Evolutionary conservation across 164 flowering plant genomes (phyloP), one percentile per base, ranked within the genome.

Genomic region (Paratinospora sagittata): DNA sequence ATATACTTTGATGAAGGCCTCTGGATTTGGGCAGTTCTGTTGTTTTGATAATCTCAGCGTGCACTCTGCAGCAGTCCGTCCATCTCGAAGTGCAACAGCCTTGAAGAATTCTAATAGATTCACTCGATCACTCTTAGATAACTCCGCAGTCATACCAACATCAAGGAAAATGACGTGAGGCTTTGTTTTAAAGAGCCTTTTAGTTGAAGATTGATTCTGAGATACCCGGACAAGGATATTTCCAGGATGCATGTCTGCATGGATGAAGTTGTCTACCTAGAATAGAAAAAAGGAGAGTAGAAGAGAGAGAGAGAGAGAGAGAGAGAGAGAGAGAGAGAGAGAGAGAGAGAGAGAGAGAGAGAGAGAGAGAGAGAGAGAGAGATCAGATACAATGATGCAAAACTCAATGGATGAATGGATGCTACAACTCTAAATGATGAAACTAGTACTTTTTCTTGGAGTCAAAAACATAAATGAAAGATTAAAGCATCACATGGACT

Each of bases 161-260:
- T 89, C 93, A 68, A 89, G 84, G 77, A 89, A 84, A 69, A 88
- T 68, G 12, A 88, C 88, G 73, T 86, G 89, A 71, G 95, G 95
- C 79, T 74, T 83, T 47, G 87, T 79, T 70, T 80, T 85, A 65
- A 85, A 81, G 45, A 85, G 75, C 57, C 65, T 68, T 67, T 81
- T 81, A 13, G 65, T 60, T 36, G 85, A 67, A 61, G 73, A 34
- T 63, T 77, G 88, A 71, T 74, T 73, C 36, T 67, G 71, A 24
- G 76, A 24, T 67, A 66, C 77, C 61, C 90, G 82, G 8, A 89
- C 94, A 75, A 89, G 89, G 69, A 89, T 86, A 76, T 89, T 88
- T 67, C 94, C 94, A 39, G 94, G 94, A 84, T 89, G 94, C 90
- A 89, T 82, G 81, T 89, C 92, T 17, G 94, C 90, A 81, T 89